phyloP scores from a whole-genome alignment of 176 grass and related monocot genomes.

The Oryza punctata region DNA sequence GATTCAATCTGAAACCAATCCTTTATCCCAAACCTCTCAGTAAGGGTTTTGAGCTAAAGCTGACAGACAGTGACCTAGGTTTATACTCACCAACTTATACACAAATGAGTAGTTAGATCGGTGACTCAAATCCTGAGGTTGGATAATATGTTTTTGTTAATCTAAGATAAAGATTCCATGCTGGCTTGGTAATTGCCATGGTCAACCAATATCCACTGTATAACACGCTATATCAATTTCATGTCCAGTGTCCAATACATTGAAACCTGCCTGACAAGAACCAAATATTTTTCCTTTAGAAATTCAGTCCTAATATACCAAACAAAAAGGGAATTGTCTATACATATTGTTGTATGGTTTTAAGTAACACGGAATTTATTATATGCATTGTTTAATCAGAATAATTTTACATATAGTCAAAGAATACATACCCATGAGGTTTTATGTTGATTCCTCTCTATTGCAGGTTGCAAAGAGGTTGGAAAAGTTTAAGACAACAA shows the following conservation, averaged over 20 bases:
- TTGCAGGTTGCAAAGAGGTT: conserved; percentile 83
- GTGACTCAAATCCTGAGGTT: not conserved
- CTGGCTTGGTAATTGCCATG: not conserved
- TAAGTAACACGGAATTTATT: not conserved
- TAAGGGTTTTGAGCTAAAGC: not conserved
- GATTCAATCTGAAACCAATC: not conserved
- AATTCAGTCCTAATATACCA: not conserved
- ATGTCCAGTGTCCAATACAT: not conserved
- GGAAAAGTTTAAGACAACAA: conserved; percentile 97
- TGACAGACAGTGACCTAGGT: not conserved
- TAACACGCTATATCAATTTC: not conserved
- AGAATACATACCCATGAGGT: conserved; percentile 9
- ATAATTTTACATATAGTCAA: not conserved
- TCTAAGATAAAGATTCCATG: not conserved
- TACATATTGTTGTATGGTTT: conserved; percentile 8
- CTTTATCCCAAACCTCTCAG: not conserved
- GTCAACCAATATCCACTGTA: not conserved
- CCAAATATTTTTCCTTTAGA: not conserved
- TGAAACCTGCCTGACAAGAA: conserved; percentile 21
- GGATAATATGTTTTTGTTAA: not conserved
- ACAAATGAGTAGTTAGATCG: not conserved
- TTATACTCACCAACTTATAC: not conserved
- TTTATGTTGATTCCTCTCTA: conserved; percentile 18
- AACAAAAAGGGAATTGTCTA: not conserved
- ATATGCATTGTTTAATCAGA: not conserved